Base-by-base conservation (phyloP, 495 filamentous ascomycete genomes). In the Chaetomium cochliodes region DNA sequence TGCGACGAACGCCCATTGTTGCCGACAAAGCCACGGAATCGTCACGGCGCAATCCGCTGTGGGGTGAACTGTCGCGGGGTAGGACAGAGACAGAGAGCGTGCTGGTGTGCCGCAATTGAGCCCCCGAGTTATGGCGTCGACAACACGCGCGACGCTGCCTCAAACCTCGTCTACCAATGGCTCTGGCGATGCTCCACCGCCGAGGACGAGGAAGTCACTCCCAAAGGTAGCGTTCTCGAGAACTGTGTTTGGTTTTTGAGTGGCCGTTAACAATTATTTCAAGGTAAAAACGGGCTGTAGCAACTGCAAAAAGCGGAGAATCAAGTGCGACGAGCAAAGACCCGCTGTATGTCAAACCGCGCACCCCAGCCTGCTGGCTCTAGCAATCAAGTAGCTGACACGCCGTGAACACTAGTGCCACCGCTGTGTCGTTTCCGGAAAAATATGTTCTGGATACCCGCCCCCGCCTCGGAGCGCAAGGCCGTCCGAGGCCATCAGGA, bases 271-370 rank as follows among this genome's bases (percentile, higher is more conserved):
- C 33, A 37, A 37, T 37, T 37, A 5, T 37, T 37, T 37, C 33
- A 37, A 37, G 33, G 33, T 37, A 7, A 37, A 37, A 12, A 85
- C 83, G 1, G 83, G 83, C 18, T 85, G 83, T 69, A 78, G 74
- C 62, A 83, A 81, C 74, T 85, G 83, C 83, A 85, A 84, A 81
- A 81, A 81, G 55, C 80, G 87, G 49, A 80, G 81, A 66, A 86
- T 90, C 30, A 88, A 89, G 75, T 90, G 87, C 74, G 87, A 86
- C 72, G 87, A 90, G 71, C 78, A 77, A 63, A 18, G 44, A 20
- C 44, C 44, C 16, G 44, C 15, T 12, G 33, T 37, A 47, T 47
- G 44, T 47, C 11, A 47, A 47, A 47, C n/a, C 7, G 20, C 46
- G 23, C 85, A 83, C 58, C 86, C 87, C n/a, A n/a, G n/a, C n/a